Base-by-base conservation (phyloP, 1,284 basidiomycete species). In the Apiotrichum gracile region DNA sequence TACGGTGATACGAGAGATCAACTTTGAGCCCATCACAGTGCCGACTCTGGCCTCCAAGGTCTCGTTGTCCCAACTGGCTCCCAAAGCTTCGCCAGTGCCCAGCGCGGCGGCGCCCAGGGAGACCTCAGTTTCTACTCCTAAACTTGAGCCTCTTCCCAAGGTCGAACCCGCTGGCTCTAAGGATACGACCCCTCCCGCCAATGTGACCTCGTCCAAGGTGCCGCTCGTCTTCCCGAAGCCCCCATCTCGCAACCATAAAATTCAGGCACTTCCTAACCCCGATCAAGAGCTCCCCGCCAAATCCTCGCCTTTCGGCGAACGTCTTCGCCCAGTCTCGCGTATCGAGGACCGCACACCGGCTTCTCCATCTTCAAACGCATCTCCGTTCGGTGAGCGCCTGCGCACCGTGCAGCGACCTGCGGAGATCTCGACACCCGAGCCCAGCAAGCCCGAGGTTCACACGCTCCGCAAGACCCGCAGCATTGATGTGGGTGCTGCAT, bases 261-360 rank as follows among this genome's bases (percentile, higher is more conserved):
- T 47, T 22, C 39, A 44, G 52, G 47, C 52, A 53, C 52, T 53
- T 53, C 52, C 52, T 14, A n/a, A 53, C 39, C 17, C 35, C 45
- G 4, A 13, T 26, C 10, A 34, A 26, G 25, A 25, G 35, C 17
- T 35, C 39, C 26, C 52, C 14, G 41, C 37, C 26, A 54, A 51
- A 33, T 27, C 45, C 8, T 60, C 63, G 16, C 66, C 68, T 1
- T 67, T 68, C 39, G 59, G 52, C 21, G 51, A 63, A 29, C 49
- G 49, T 19, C 22, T 50, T 13, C 40, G 42, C 1, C 40, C 42
- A 4, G 41, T 25, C 12, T 21, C 43, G 1, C 43, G 43, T 17
- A 16, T 17, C 16, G 43, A 45, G 26, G 21, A 31, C 19, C 27
- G 22, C 9, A 40, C 44, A n/a, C 31, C 43, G 12, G 9, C 43